These are phyloP conservation scores for Aspergillus transmontanensis DNA, from an alignment of 2,329 filamentous ascomycete genomes.

Conservation along the genomic window DNA sequence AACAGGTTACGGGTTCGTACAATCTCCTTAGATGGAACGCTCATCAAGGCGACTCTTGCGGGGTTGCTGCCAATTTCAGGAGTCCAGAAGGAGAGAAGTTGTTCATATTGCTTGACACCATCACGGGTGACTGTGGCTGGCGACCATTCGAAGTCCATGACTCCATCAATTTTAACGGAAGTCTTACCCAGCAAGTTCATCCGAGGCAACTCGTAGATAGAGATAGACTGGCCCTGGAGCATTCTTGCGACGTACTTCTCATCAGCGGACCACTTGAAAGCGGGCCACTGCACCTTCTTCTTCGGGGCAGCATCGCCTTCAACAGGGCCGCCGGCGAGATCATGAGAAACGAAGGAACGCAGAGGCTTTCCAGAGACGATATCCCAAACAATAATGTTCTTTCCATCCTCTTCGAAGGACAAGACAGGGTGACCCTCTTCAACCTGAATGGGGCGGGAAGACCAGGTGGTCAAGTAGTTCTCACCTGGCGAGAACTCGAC, in stretches of 20 bases:
- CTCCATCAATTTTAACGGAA: slow-evolving; percentile 92
- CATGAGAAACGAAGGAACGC: slow-evolving; percentile 89
- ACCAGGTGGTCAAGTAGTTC: slow-evolving; percentile 96
- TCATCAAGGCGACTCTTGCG: slow-evolving; percentile 95
- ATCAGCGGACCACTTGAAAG: slow-evolving; percentile 98
- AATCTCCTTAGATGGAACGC: slow-evolving; percentile 89
- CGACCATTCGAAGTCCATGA: slow-evolving; percentile 98
- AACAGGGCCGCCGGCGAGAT: slow-evolving; percentile 61
- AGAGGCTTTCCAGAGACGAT: slow-evolving; percentile 85
- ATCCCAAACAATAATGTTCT: slow-evolving; percentile 99
- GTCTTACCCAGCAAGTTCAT: slow-evolving; percentile 92
- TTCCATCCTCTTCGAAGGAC: slow-evolving; percentile 90
- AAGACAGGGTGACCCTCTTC: slow-evolving; percentile 82
- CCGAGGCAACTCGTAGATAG: slow-evolving; percentile 82
- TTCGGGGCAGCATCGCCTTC: slow-evolving; percentile 70
- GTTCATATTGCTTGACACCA: slow-evolving; percentile 87
- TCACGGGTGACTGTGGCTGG: slow-evolving; percentile 81
- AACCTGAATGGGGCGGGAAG: slow-evolving; percentile 87
- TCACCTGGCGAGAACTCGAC: slow-evolving; percentile 94
- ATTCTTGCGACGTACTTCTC: slow-evolving; percentile 96
- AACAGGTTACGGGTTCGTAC: slow-evolving; percentile 95
- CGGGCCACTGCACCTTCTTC: slow-evolving; percentile 96
- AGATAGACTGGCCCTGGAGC: slow-evolving; percentile 84
- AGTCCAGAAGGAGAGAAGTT: slow-evolving; percentile 98
- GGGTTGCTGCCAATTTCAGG: slow-evolving; percentile 98